Evolutionary conservation across 441 rosid genomes (phyloP).

Genomic region (Lepidium campestre): DNA sequence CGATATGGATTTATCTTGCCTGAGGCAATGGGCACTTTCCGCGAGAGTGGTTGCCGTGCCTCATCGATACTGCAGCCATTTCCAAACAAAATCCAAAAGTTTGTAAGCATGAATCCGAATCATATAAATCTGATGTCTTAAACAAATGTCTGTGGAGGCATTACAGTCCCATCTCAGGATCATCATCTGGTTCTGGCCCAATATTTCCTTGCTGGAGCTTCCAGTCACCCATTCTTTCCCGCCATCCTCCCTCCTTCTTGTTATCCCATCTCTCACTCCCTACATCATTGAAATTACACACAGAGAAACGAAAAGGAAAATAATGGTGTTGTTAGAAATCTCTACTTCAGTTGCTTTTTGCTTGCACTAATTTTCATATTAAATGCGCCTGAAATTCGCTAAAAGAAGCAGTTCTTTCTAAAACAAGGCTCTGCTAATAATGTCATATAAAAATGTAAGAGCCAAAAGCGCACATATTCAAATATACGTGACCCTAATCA

Average conservation of each 20-base stretch:
- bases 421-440: not conserved
- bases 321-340: not conserved
- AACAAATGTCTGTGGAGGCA: not conserved
- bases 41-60: slow-evolving; percentile 82
- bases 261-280: slow-evolving; percentile 83
- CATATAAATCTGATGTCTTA: not conserved
- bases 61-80: slow-evolving; percentile 64
- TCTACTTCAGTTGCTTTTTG: not conserved
- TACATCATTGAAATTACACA: slow-evolving; percentile 12
- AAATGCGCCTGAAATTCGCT: not conserved
- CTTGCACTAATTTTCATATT: not conserved
- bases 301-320: not conserved
- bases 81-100: not conserved
- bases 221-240: slow-evolving; percentile 95
- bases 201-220: slow-evolving; percentile 81
- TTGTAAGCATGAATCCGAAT: slow-evolving; percentile 2
- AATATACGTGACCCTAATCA: not conserved
- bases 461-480: not conserved
- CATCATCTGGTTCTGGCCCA: slow-evolving; percentile 74
- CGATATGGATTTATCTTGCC: slow-evolving; percentile 89
- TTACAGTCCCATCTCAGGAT: slow-evolving; percentile 69
- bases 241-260: slow-evolving; percentile 83
- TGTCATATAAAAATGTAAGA: not conserved
- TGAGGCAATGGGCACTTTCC: slow-evolving; percentile 93
- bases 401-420: not conserved